These are phyloP conservation scores for Russula emetica DNA, from an alignment of 768 basidiomycete species.

Conservation along the genomic window DNA sequence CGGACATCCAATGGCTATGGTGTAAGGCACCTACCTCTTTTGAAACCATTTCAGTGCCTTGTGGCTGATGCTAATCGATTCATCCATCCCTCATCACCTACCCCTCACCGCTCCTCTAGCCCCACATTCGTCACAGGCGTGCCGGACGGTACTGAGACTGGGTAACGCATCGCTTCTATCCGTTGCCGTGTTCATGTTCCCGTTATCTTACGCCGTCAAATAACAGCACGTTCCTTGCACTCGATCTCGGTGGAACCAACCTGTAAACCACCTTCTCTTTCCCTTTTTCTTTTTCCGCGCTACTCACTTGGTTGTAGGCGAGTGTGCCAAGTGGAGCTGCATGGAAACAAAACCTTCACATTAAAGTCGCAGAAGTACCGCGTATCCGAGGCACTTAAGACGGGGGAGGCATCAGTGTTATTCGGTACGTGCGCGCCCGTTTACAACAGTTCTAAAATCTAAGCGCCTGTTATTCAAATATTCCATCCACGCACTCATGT, in stretches of 20 bases:
- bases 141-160: conserved; percentile 89
- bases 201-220: neutral
- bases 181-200: neutral
- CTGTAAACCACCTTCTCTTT: conserved; percentile 50
- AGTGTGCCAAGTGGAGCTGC: conserved; percentile 89
- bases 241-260: conserved; percentile 97
- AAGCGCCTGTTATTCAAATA: neutral
- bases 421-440: conserved; percentile 72
- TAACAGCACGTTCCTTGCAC: conserved; percentile 84
- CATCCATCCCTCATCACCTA: neutral
- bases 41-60: neutral
- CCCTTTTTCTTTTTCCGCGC: neutral
- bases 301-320: conserved; percentile 51
- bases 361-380: conserved; percentile 95
- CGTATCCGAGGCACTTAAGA: conserved; percentile 89
- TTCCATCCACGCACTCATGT: neutral
- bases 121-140: conserved; percentile 96
- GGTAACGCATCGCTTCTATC: conserved; percentile 46
- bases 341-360: conserved; percentile 84
- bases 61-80: neutral
- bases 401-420: conserved; percentile 79
- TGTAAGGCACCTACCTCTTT: conserved; percentile 46
- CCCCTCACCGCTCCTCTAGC: conserved; percentile 39
- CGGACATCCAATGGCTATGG: conserved; percentile 87
- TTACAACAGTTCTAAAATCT: neutral